phyloP scores from a whole-genome alignment of 805 yeast species.

The Yarrowia deformans region DNA sequence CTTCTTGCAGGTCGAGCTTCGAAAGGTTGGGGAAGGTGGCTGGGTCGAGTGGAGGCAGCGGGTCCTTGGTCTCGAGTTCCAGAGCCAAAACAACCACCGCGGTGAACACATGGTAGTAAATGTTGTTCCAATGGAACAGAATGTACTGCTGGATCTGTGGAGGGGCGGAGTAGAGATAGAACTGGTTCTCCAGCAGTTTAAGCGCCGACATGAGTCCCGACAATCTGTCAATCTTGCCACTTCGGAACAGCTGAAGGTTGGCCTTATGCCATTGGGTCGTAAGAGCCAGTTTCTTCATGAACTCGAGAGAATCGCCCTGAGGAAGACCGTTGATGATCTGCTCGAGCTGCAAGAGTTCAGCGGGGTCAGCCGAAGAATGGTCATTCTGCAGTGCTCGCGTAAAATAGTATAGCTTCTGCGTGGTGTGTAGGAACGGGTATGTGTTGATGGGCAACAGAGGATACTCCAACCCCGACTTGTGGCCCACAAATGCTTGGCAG shows the following conservation, averaged over 20 bases:
- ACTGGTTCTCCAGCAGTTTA: constrained; percentile 13
- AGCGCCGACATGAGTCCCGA: constrained; percentile 6
- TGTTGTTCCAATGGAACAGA: constrained; percentile 30
- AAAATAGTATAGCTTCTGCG: constrained; percentile 3
- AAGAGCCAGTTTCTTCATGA: constrained; percentile 18
- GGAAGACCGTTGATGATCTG: constrained; percentile 7
- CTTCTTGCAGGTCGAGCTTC: constrained; percentile 6
- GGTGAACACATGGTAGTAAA: constrained; percentile 25
- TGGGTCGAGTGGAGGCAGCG: constrained; percentile 10
- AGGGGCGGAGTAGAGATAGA: constrained; percentile 15
- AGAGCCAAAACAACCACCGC: constrained; percentile 22
- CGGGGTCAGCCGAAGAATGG: neutral
- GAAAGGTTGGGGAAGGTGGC: constrained; percentile 7
- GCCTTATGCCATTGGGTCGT: constrained; percentile 23
- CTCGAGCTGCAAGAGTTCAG: neutral
- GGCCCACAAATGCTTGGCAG: constrained; percentile 26
- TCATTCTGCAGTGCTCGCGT: constrained; percentile 1
- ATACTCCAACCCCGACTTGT: constrained; percentile 17
- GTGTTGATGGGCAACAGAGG: constrained; percentile 6
- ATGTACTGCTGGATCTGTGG: constrained; percentile 19
- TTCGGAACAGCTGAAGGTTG: constrained; percentile 7
- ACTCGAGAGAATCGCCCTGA: neutral
- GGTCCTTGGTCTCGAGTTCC: neutral
- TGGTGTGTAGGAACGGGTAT: constrained; percentile 21
- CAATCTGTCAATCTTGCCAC: neutral